Evolutionary conservation across 176 grass and related monocot species (phyloP).

Genomic region (Aegilops bicornis): DNA sequence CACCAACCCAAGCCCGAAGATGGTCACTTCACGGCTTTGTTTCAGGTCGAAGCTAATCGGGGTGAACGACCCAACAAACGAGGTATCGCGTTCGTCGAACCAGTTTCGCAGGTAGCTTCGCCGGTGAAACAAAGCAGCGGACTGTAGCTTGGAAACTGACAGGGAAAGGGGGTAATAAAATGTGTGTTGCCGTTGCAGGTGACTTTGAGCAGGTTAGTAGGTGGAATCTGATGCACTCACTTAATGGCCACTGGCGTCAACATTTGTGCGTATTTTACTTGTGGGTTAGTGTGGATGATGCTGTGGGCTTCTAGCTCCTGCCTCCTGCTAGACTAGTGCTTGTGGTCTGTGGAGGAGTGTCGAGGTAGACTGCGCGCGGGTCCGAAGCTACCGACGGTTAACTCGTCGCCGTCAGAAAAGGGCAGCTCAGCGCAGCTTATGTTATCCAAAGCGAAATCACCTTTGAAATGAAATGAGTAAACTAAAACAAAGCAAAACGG

Average conservation of each 20-base stretch:
- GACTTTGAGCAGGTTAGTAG: background rate
- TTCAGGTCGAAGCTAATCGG: slow-evolving; percentile 19
- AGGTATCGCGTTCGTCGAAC: background rate
- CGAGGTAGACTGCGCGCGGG: too few species aligned
- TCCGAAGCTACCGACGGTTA: background rate
- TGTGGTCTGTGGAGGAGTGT: too few species aligned
- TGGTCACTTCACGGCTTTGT: background rate
- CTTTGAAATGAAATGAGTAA: background rate
- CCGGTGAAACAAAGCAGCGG: background rate
- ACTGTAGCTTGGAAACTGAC: slow-evolving; percentile 8
- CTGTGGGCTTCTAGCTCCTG: too few species aligned
- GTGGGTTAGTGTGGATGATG: background rate
- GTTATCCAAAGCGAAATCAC: background rate
- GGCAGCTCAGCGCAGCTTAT: background rate
- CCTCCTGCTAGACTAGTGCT: too few species aligned
- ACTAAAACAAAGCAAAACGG: background rate
- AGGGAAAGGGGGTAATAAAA: background rate
- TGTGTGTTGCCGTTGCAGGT: background rate
- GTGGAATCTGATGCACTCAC: background rate
- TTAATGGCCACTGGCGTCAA: background rate
- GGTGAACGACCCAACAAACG: too few species aligned
- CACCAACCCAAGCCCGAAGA: background rate
- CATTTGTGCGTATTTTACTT: background rate
- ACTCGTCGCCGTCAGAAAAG: background rate
- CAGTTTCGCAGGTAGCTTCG: slow-evolving; percentile 8